These are phyloP conservation scores for Ogataea thermomethanolica DNA, from an alignment of 805 yeast genomes.

Conservation along the genomic window DNA sequence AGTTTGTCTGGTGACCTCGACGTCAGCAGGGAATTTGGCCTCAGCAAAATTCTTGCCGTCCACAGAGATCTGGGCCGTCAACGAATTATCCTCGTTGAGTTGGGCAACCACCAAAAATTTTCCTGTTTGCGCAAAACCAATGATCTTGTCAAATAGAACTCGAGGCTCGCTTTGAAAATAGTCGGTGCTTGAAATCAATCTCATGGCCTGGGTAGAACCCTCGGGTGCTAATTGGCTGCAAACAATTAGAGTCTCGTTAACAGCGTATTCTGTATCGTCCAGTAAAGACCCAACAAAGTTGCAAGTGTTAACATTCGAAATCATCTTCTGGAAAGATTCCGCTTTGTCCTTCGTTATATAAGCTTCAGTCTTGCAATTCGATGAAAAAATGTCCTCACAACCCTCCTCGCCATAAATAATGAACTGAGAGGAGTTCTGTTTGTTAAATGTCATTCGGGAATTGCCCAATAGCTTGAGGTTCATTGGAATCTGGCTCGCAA, in stretches of 20 bases:
- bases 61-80: constrained; percentile 69
- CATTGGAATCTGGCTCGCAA: constrained; percentile 47
- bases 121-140: constrained; percentile 72
- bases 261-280: constrained; percentile 24
- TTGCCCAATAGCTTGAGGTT: constrained; percentile 37
- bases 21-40: constrained; percentile 70
- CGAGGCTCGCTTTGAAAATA: constrained; percentile 41
- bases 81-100: constrained; percentile 44
- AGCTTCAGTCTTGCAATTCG: constrained; percentile 54
- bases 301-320: constrained; percentile 56
- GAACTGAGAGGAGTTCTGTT: constrained; percentile 50
- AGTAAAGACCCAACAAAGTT: constrained; percentile 61
- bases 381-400: constrained; percentile 44
- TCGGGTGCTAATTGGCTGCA: constrained; percentile 51
- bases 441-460: constrained; percentile 58
- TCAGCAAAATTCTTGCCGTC: constrained; percentile 78
- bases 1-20: constrained; percentile 55
- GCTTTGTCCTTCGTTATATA: constrained; percentile 71
- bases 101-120: constrained; percentile 73
- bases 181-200: constrained; percentile 48
- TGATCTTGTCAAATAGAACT: constrained; percentile 50
- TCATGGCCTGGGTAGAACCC: constrained; percentile 12
- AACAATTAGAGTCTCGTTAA: constrained; percentile 50
- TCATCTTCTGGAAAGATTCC: constrained; percentile 49
- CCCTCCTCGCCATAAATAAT: constrained; percentile 66